Conservation (phyloP, 1,284 basidiomycete species). For the Trichosporon sp. region DNA sequence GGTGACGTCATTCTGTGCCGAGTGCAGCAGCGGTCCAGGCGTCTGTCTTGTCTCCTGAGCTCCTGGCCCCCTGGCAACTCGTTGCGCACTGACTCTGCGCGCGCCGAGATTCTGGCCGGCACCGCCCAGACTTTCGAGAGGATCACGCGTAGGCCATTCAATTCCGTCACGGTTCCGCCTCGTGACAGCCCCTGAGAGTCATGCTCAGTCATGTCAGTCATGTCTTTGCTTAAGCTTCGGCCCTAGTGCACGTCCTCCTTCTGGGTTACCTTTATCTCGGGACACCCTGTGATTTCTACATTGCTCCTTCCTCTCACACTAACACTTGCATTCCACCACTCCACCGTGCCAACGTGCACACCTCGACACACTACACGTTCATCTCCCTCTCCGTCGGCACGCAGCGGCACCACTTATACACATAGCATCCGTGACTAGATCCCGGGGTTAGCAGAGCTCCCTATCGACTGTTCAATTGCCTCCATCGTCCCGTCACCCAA, state of each 20-base stretch:
- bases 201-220: neutral
- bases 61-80: too few species aligned
- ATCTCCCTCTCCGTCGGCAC: neutral
- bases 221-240: neutral
- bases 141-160: neutral
- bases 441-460: neutral
- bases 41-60: too few species aligned
- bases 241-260: neutral
- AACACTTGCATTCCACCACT: neutral
- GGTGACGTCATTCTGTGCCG: neutral
- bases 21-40: too few species aligned
- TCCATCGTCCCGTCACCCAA: neutral
- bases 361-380: neutral
- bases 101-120: neutral
- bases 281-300: neutral
- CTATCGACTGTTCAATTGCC: neutral
- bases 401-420: neutral
- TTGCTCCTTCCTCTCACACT: neutral
- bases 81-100: too few species aligned
- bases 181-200: neutral
- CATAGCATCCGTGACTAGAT: neutral
- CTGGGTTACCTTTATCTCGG: constrained; percentile 10
- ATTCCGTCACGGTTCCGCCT: constrained; percentile 1
- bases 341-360: constrained; percentile 13
- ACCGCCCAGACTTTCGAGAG: neutral